phyloP scores from a whole-genome alignment of 805 yeast species.

The Teunomyces panamensis region DNA sequence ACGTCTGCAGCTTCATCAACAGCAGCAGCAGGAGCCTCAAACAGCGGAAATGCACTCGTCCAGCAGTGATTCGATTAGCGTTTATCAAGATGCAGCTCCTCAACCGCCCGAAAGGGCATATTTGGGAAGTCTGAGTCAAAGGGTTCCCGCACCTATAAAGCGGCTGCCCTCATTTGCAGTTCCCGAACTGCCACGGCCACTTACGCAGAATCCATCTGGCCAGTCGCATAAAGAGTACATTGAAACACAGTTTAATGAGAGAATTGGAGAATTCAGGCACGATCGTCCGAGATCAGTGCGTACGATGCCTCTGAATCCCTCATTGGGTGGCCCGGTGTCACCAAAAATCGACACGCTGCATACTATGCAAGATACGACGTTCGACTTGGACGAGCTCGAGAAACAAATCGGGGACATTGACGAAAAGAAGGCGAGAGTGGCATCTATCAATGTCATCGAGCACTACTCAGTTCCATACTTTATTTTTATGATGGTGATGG shows the following conservation, averaged over 20 bases:
- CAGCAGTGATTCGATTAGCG: not conserved
- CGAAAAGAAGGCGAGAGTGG: not conserved
- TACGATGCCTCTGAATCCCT: conserved; percentile 4
- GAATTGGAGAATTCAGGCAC: conserved; percentile 12
- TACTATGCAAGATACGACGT: conserved; percentile 3
- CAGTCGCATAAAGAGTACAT: conserved; percentile 10
- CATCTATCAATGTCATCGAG: not conserved
- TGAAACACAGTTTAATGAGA: conserved; percentile 10
- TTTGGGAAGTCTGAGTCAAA: not conserved
- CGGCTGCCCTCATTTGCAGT: not conserved
- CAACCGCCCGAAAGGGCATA: conserved; percentile 2
- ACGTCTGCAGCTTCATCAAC: not conserved
- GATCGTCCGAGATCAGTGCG: conserved; percentile 11
- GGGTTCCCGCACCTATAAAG: not conserved
- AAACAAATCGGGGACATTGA: conserved; percentile 9
- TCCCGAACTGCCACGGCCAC: not conserved
- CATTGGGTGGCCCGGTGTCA: conserved; percentile 1
- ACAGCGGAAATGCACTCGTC: not conserved
- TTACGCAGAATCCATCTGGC: not conserved
- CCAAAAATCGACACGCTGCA: not conserved
- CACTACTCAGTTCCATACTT: conserved; percentile 13
- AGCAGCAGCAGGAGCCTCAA: not conserved
- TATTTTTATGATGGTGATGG: conserved; percentile 26
- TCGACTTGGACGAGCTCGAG: conserved; percentile 10
- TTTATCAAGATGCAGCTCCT: not conserved